Base-by-base conservation (phyloP, 2,329 filamentous ascomycete species). In the Botryotinia narcissicola region DNA sequence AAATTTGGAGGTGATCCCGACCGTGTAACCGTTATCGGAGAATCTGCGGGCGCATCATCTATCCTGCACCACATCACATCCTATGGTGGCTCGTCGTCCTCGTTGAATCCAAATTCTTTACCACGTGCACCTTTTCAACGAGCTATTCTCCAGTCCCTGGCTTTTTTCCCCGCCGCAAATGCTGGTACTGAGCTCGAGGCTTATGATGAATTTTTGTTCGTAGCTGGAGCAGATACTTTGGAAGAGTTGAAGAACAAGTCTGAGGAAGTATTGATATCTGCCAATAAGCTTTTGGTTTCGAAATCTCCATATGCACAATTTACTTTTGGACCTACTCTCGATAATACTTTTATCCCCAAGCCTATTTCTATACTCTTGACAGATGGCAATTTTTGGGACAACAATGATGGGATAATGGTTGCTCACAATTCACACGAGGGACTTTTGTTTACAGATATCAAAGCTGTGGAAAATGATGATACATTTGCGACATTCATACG, bases 21-120 rank as follows among this genome's bases (percentile, higher is more conserved):
- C 2, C 79, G 82, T 46, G 80, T 84, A 6, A 83, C 81, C 1
- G 78, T 84, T 69, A 84, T 80, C 82, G 84, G 82, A 29, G 82
- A 85, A 75, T 83, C 80, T 9, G 84, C 84, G 7, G 83, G 83
- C 4, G 87, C 87, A 22, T 89, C 91, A 69, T 83, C 82, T 1
- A 88, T 88, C 69, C 85, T 85, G 1, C 83, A 83, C 62, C 89
- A 90, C 35, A 81, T 89, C 32, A 83, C 86, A 60, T 86, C 86
- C 5, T 87, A 88, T 74, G 85, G 84, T 35, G 88, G 87, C 4
- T 32, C 32, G 1, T 37, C 57, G 3, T 60, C 32, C 32, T 22
- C 7, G 3, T 35, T 22, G 12, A 60, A 60, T 22, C 9, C 57
- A 8, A 1, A 60, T 22, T 60, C 57, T 8, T 25, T 37, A 60